phyloP scores from a whole-genome alignment of 352 stramenopile genomes.

The Nothophytophthora sp. region DNA sequence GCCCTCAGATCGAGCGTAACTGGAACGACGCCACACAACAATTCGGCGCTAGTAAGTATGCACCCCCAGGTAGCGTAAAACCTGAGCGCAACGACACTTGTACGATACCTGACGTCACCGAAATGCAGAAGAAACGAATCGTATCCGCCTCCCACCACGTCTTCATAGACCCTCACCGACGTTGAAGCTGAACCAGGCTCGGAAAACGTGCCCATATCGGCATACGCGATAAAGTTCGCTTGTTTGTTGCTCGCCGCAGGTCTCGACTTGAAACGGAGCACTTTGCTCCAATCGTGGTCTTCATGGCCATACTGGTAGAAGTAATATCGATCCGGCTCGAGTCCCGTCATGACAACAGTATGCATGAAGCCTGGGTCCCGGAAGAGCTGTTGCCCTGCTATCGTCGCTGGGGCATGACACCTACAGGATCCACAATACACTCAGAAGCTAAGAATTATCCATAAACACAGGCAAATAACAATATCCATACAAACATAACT shows the following conservation, averaged over 20 bases:
- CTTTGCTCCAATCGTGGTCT: constrained; percentile 43
- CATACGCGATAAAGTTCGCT: constrained; percentile 63
- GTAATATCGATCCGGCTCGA: constrained; percentile 45
- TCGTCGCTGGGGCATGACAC: constrained; percentile 59
- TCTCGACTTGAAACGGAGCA: constrained; percentile 41
- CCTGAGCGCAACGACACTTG: too few relatives aligned
- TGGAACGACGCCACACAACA: constrained; percentile 14
- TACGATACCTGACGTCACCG: constrained; percentile 64
- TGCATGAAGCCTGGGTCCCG: constrained; percentile 69
- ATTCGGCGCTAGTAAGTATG: too few relatives aligned
- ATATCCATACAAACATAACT: neutral
- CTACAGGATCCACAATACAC: constrained; percentile 18
- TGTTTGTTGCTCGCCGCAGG: constrained; percentile 28
- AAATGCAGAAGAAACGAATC: constrained; percentile 80
- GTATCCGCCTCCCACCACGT: constrained; percentile 55
- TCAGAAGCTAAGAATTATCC: too few relatives aligned
- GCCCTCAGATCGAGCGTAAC: constrained; percentile 64
- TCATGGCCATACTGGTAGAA: constrained; percentile 71
- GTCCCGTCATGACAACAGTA: constrained; percentile 49
- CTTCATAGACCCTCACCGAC: constrained; percentile 50
- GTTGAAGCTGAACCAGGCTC: constrained; percentile 56
- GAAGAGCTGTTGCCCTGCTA: constrained; percentile 38
- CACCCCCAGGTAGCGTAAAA: too few relatives aligned
- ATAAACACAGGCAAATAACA: too few relatives aligned
- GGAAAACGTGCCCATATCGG: constrained; percentile 55